A percentile compares a stretch with the other conserved stretches of the same genome.
Evolutionary conservation across 2,329 filamentous ascomycete species (phyloP).

Genomic region (Sporothrix mexicana): DNA sequence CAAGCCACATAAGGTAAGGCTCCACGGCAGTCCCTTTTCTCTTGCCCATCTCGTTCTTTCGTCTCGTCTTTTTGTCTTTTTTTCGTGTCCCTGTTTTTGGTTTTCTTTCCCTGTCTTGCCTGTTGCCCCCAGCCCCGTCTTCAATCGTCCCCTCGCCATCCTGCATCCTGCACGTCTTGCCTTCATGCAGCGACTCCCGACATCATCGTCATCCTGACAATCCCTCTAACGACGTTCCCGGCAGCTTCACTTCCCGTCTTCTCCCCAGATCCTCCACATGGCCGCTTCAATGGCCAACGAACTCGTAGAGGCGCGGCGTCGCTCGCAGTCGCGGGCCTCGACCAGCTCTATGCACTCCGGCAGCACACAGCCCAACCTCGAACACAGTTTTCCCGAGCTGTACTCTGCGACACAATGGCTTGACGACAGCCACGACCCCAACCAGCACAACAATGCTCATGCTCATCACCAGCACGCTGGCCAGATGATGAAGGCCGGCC

Average conservation of each 20-base stretch:
- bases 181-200: not conserved
- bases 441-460: slow-evolving; percentile 52
- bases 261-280: slow-evolving; percentile 39
- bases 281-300: slow-evolving; percentile 37
- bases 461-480: slow-evolving; percentile 52
- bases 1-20: slow-evolving; percentile 34
- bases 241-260: slow-evolving; percentile 10
- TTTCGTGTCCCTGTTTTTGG: slow-evolving; percentile 14
- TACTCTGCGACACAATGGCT: slow-evolving; percentile 58
- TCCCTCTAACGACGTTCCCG: not conserved
- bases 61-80: slow-evolving; percentile 5
- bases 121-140: slow-evolving; percentile 1
- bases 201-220: not conserved
- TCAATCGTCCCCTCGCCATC: not conserved
- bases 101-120: not conserved
- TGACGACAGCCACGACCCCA: slow-evolving; percentile 48
- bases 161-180: slow-evolving; percentile 20
- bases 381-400: slow-evolving; percentile 55
- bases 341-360: slow-evolving; percentile 63
- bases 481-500: slow-evolving; percentile 43
- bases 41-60: slow-evolving; percentile 17
- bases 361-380: slow-evolving; percentile 58
- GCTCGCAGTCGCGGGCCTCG: slow-evolving; percentile 61
- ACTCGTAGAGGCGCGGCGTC: slow-evolving; percentile 53
- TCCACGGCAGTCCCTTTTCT: slow-evolving; percentile 24